phyloP scores from a whole-genome alignment of 2,329 filamentous ascomycete genomes.

The Sclerotinia nivalis region DNA sequence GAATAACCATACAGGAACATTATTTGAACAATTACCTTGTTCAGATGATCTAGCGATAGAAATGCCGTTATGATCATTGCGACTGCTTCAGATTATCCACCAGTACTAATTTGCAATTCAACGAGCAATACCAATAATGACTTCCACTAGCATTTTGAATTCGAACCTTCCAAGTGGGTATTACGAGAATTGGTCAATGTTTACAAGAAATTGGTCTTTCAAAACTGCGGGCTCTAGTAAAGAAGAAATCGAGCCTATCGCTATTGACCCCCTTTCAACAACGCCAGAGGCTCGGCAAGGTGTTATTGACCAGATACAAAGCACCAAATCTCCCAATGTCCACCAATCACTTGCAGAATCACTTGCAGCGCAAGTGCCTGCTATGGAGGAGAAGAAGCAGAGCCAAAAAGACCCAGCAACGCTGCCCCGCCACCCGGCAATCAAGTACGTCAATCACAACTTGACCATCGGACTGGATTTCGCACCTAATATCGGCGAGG shows the following conservation, averaged over 20 bases:
- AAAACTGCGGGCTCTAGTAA: not conserved
- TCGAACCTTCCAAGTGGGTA: not conserved
- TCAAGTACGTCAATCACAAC: not conserved
- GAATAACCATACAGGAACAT: not conserved
- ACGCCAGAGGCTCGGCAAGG: not conserved
- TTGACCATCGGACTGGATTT: not conserved
- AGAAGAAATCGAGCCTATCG: not conserved
- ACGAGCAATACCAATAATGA: not conserved
- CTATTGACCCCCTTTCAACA: not conserved
- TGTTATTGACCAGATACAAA: not conserved
- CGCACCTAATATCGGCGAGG: not conserved
- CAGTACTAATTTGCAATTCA: not conserved
- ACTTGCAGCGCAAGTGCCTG: not conserved
- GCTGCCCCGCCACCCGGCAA: not conserved
- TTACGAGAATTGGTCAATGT: not conserved
- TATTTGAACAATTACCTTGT: not conserved
- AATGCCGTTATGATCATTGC: not conserved
- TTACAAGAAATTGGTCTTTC: not conserved
- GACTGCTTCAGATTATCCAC: no score
- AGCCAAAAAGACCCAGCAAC: not conserved
- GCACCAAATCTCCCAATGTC: not conserved
- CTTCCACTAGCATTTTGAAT: not conserved
- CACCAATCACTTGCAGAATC: not conserved
- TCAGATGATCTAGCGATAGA: not conserved
- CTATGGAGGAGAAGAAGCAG: no score